Conservation (phyloP, 164 flowering plant genomes). For the Berberis vulgaris region DNA sequence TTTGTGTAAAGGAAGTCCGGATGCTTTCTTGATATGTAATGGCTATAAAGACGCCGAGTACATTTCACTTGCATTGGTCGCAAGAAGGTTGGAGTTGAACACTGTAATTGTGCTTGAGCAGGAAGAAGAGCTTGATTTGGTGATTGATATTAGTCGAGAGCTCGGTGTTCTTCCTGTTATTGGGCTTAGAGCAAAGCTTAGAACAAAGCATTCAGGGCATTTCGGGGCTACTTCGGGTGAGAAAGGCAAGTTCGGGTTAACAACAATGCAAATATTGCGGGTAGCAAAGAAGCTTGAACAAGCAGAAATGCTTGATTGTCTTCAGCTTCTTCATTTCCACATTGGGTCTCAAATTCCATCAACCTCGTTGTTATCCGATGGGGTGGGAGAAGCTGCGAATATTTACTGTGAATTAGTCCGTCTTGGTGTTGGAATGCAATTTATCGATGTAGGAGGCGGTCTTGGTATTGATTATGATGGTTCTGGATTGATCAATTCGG, state of each 20-base stretch:
- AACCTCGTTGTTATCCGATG: conserved; percentile 60
- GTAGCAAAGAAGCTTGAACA: conserved; percentile 61
- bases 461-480: conserved; percentile 99
- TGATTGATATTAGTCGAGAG: conserved; percentile 53
- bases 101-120: conserved; percentile 92
- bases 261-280: conserved; percentile 61
- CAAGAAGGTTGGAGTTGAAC: conserved; percentile 55
- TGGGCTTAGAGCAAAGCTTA: conserved; percentile 80
- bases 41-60: conserved; percentile 94
- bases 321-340: conserved; percentile 86
- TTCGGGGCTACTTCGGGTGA: conserved; percentile 98
- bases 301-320: conserved; percentile 74
- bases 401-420: conserved; percentile 86
- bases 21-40: conserved; percentile 73
- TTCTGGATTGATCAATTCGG: conserved; percentile 62
- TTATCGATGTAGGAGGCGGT: conserved; percentile 92
- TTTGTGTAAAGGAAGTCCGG: conserved; percentile 75
- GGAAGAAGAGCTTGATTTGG: conserved; percentile 88
- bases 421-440: conserved; percentile 77
- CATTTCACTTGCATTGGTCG: conserved; percentile 71
- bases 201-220: conserved; percentile 94
- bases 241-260: conserved; percentile 92
- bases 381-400: conserved; percentile 85
- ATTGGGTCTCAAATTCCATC: conserved; percentile 97
- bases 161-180: conserved; percentile 61